phyloP scores from a whole-genome alignment of 805 yeast genomes.

The Wickerhamiella kazuoi region DNA sequence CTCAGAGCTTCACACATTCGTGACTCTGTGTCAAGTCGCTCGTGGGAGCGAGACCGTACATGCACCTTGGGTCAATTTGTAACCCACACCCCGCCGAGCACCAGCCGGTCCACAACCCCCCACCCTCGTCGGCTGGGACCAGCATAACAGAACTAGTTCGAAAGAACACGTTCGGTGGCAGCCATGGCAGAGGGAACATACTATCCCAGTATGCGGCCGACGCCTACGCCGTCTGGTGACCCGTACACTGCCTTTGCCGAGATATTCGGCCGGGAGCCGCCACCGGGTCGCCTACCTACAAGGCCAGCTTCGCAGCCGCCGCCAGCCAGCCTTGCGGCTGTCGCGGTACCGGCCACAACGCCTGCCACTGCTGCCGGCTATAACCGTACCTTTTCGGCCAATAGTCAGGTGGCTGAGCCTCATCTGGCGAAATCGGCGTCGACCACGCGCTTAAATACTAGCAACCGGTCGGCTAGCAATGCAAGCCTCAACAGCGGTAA shows the following conservation, averaged over 20 bases:
- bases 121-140: background rate
- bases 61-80: no score
- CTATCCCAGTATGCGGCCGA: slow-evolving; percentile 3
- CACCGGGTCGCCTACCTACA: slow-evolving; percentile 18
- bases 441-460: background rate
- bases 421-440: slow-evolving; percentile 1
- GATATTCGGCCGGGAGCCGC: slow-evolving; percentile 21
- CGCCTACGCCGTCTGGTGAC: slow-evolving; percentile 1
- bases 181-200: slow-evolving; percentile 4
- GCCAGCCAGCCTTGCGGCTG: background rate
- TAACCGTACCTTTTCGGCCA: background rate
- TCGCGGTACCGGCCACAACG: background rate
- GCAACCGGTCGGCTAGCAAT: background rate
- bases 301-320: background rate
- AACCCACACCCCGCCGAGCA: background rate
- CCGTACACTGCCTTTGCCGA: slow-evolving; percentile 19
- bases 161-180: background rate
- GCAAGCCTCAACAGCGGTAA: background rate
- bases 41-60: no score
- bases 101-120: background rate
- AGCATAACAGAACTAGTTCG: no score
- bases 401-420: no score
- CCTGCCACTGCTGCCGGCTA: background rate
- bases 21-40: no score
- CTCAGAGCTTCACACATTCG: no score